Base-by-base conservation (phyloP, 495 filamentous ascomycete genomes). In the Stereocaulon alpinum region DNA sequence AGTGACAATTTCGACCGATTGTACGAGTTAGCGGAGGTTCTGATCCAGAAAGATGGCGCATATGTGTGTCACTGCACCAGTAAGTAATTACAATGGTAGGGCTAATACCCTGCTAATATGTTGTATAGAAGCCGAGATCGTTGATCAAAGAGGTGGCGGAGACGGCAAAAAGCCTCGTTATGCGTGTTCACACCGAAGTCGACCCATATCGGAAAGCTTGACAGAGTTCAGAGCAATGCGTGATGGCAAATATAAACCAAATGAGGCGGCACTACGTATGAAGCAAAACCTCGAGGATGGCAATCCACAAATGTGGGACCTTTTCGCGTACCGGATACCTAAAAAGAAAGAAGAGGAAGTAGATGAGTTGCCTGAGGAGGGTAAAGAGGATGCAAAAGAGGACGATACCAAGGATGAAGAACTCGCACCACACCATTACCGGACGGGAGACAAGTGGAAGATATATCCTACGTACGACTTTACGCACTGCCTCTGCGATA, bases 401-500 rank as follows among this genome's bases (percentile, higher is more conserved):
- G 44, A 34, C 12, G 58, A 40, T 9, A 40, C 4, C 22, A 24
- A 40, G 5, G 58, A 63, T 76, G 80, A 42, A 63, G 77, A 84
- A 30, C 54, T 57, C 1, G 58, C 62, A n/a, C 47, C 45, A 27
- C 58, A 54, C 27, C 91, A 95, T 65, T 82, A 85, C 68, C 77
- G 85, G 48, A 91, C 90, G 0, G 84, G 83, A 6, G 71, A 77
- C 58, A 79, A 84, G 68, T 95, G 88, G 87, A 81, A 78, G 64
- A 88, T 95, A 48, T 95, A 92, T 64, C 91, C 91, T 0, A 90
- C 91, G 0, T 95, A 96, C 68, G 91, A 95, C 68, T 92, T 95
- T 64, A 87, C 90, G 9, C 88, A 95, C 72, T 87, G 86, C 61
- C 76, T 95, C n/a, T 90, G 86, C 63, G 91, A 93, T 78, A 86